Conservation (phyloP, 192 early-diverging fungal genomes). For the Dissophora globulifera region DNA sequence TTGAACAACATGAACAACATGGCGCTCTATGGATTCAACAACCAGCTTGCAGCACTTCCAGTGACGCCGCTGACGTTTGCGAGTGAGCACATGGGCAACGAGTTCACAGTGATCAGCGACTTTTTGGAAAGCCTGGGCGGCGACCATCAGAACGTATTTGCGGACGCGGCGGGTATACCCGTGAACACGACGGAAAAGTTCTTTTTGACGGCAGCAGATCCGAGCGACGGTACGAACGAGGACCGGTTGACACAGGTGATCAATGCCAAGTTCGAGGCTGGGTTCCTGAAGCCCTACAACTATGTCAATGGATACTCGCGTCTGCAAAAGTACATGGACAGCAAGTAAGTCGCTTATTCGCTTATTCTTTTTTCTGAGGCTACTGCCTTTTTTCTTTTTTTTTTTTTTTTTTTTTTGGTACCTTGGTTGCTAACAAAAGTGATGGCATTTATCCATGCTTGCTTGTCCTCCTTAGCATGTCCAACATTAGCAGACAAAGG, state of each 20-base stretch:
- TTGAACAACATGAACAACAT: slow-evolving; percentile 23
- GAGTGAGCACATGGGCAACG: slow-evolving; percentile 81
- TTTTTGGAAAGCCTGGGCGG: slow-evolving; percentile 66
- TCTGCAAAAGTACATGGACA: slow-evolving; percentile 92
- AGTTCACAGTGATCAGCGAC: slow-evolving; percentile 80
- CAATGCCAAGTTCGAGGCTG: slow-evolving; percentile 95
- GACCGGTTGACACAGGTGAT: slow-evolving; percentile 93
- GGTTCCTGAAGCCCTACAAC: slow-evolving; percentile 96
- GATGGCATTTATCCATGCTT: no score
- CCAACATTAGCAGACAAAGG: slow-evolving; percentile 73
- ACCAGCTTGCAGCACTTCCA: slow-evolving; percentile 46
- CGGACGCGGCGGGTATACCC: slow-evolving; percentile 29
- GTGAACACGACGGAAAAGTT: slow-evolving; percentile 85
- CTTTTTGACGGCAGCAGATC: slow-evolving; percentile 93
- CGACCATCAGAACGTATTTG: slow-evolving; percentile 40
- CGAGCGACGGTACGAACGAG: slow-evolving; percentile 83
- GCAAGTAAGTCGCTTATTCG: slow-evolving; percentile 58
- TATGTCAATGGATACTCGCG: slow-evolving; percentile 92
- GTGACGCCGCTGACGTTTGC: slow-evolving; percentile 77
- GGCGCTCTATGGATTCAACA: slow-evolving; percentile 47
- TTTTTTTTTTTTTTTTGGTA: background rate
- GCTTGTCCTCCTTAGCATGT: no score
- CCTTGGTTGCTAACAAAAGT: no score
- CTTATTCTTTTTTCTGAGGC: no score
- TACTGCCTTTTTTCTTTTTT: background rate